Percentiles rank a stretch among this genome's conserved stretches.
Conservation (phyloP, 2,329 filamentous ascomycete genomes). For the Setomelanomma holmii region DNA sequence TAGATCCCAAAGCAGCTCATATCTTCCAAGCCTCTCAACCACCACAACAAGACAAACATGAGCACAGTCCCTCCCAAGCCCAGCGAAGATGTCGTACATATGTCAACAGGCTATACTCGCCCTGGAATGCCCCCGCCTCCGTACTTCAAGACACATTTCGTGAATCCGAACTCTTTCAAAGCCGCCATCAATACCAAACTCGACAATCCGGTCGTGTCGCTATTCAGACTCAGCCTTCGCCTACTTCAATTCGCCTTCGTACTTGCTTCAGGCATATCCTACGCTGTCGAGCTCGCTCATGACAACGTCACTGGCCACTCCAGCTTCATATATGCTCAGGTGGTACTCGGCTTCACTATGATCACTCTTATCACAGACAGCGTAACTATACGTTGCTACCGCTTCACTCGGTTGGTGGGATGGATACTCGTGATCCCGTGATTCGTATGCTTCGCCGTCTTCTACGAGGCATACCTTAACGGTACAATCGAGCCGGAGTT, state of each 20-base stretch:
- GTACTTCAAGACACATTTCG: constrained; percentile 24
- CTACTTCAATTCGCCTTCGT: constrained; percentile 32
- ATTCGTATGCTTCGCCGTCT: constrained; percentile 30
- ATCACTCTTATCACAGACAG: constrained; percentile 22
- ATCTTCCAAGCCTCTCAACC: too few species aligned
- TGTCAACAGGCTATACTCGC: background rate
- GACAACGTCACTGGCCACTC: constrained; percentile 6
- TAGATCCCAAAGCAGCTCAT: too few species aligned
- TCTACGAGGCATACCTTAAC: constrained; percentile 21
- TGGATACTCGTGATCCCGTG: constrained; percentile 28
- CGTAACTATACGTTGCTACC: constrained; percentile 28
- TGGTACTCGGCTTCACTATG: constrained; percentile 25
- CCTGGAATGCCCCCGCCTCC: constrained; percentile 21
- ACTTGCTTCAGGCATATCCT: constrained; percentile 32
- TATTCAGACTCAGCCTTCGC: constrained; percentile 28
- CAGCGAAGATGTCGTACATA: too few species aligned
- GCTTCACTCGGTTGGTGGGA: constrained; percentile 28
- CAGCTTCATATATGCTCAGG: constrained; percentile 28
- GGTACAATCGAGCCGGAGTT: constrained; percentile 10
- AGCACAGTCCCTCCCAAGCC: too few species aligned
- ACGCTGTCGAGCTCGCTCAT: constrained; percentile 27
- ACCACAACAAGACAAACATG: too few species aligned
- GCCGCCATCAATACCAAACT: constrained; percentile 24
- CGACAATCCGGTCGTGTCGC: constrained; percentile 23
- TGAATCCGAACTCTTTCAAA: constrained; percentile 26